These are phyloP conservation scores for Fusarium sp. DNA, from an alignment of 2,329 filamentous ascomycete genomes.

Conservation along the genomic window DNA sequence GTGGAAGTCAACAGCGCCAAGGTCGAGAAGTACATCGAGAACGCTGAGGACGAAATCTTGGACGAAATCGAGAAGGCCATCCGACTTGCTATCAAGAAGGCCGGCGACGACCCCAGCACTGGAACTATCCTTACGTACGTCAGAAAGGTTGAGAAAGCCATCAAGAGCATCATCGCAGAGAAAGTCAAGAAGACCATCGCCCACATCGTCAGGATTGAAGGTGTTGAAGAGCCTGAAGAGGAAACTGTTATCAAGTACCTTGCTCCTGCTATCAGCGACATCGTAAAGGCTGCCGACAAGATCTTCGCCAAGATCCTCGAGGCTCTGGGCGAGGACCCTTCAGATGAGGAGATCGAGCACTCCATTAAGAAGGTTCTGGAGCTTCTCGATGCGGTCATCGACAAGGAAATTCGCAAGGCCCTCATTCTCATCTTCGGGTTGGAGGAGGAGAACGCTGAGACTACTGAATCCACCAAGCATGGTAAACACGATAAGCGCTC, in stretches of 20 bases:
- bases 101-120: neutral
- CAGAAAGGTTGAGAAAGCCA: slow-evolving; percentile 8
- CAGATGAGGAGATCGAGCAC: neutral
- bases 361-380: slow-evolving; percentile 4
- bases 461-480: neutral
- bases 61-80: slow-evolving; percentile 1
- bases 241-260: neutral
- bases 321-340: slow-evolving; percentile 1
- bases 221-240: neutral
- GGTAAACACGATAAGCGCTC: slow-evolving; percentile 12
- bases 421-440: slow-evolving; percentile 10
- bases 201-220: slow-evolving; percentile 1
- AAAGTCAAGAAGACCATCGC: slow-evolving; percentile 3
- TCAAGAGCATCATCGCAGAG: slow-evolving; percentile 4
- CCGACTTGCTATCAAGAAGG: neutral
- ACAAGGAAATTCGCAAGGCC: slow-evolving; percentile 15
- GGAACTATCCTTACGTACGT: neutral
- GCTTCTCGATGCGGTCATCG: slow-evolving; percentile 9
- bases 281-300: neutral
- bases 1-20: slow-evolving; percentile 9
- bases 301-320: slow-evolving; percentile 4
- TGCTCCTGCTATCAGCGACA: neutral
- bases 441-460: neutral
- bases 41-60: slow-evolving; percentile 5
- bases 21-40: slow-evolving; percentile 5